These are phyloP conservation scores for Aspergillus bertholletiae DNA, from an alignment of 495 filamentous ascomycete genomes.

Conservation along the genomic window DNA sequence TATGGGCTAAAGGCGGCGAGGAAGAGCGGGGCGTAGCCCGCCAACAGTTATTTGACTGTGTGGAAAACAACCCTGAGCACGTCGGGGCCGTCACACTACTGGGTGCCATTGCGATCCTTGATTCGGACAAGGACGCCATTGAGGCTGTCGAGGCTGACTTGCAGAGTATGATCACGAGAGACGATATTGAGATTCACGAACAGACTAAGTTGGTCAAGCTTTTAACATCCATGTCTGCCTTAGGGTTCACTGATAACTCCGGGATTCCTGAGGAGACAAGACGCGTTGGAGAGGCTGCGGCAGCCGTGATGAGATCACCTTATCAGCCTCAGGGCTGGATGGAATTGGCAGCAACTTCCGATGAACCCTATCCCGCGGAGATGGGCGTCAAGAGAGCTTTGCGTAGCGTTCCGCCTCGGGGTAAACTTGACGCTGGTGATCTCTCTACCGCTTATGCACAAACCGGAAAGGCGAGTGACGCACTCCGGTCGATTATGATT, in stretches of 20 bases:
- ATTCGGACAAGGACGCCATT: slow-evolving; percentile 69
- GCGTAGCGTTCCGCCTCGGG: slow-evolving; percentile 65
- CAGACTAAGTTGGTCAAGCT: slow-evolving; percentile 54
- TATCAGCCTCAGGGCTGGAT: slow-evolving; percentile 74
- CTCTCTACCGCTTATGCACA: slow-evolving; percentile 75
- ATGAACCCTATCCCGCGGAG: slow-evolving; percentile 57
- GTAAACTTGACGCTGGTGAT: slow-evolving; percentile 62
- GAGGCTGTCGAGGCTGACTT: slow-evolving; percentile 82
- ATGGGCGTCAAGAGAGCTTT: slow-evolving; percentile 81
- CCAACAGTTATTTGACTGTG: slow-evolving; percentile 73
- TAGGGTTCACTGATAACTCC: slow-evolving; percentile 33
- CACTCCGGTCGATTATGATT: slow-evolving; percentile 71
- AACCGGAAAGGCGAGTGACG: slow-evolving; percentile 65
- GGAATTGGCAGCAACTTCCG: slow-evolving; percentile 57
- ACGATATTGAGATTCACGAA: slow-evolving; percentile 46
- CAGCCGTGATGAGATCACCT: slow-evolving; percentile 74
- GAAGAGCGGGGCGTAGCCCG: slow-evolving; percentile 71
- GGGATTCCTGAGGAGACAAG: slow-evolving; percentile 33
- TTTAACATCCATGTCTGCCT: slow-evolving; percentile 50
- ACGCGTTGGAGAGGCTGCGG: slow-evolving; percentile 54
- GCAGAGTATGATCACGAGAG: slow-evolving; percentile 60
- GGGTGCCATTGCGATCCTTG: slow-evolving; percentile 77
- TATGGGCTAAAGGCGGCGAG: slow-evolving; percentile 85
- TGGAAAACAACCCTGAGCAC: slow-evolving; percentile 69
- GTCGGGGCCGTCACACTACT: slow-evolving; percentile 73